A percentile compares a stretch with the other conserved stretches of the same genome.
Conservation (phyloP, 139 green algal species). For the Chlamydomonas schloesseri region DNA sequence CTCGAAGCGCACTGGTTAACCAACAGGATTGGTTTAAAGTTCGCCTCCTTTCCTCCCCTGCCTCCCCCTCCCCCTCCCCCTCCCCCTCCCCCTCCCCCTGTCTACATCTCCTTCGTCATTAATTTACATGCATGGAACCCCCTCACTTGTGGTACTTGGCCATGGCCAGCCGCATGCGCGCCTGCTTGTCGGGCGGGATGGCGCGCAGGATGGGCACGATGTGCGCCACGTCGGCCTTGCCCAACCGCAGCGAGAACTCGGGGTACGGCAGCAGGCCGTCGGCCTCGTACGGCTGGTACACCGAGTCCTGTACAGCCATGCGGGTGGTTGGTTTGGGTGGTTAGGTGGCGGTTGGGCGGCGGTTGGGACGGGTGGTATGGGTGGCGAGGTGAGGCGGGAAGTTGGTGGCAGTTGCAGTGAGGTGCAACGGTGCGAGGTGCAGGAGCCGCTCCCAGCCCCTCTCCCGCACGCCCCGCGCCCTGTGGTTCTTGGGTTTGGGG, state of each 20-base stretch:
- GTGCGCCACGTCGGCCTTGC: conserved; percentile 47
- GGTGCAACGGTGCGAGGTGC: too few relatives aligned
- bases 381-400: not conserved
- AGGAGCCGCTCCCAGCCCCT: too few relatives aligned
- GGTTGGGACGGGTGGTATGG: too few relatives aligned
- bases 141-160: conserved; percentile 46
- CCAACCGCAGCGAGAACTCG: conserved; percentile 59
- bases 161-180: conserved; percentile 47
- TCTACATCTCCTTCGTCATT: too few relatives aligned
- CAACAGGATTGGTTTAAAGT: too few relatives aligned
- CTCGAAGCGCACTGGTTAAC: too few relatives aligned
- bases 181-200: conserved; percentile 32
- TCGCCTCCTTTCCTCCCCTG: too few relatives aligned
- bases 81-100: not conserved
- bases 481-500: too few relatives aligned
- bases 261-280: conserved; percentile 65
- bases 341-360: too few relatives aligned
- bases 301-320: conserved; percentile 39
- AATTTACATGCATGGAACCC: too few relatives aligned
- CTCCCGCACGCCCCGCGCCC: too few relatives aligned
- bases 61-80: not conserved
- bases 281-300: conserved; percentile 60
- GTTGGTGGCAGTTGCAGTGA: not conserved
- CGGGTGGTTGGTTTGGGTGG: not conserved
- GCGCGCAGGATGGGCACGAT: conserved; percentile 45